Conservation (phyloP, 805 yeast genomes). For the Metschnikowia gelsemii region DNA sequence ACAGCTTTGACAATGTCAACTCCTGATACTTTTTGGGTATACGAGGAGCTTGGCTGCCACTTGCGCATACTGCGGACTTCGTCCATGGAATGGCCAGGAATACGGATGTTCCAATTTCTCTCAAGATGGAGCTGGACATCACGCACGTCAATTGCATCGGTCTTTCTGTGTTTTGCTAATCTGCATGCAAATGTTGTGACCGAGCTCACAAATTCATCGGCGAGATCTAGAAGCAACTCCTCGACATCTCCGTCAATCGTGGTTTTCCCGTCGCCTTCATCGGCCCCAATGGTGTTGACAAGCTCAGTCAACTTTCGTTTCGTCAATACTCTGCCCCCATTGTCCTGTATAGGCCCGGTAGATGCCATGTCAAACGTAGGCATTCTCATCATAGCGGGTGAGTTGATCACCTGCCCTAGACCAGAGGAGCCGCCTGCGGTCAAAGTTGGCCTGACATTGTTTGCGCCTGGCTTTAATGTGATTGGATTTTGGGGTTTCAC, state of each 20-base stretch:
- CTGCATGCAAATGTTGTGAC: slow-evolving; percentile 94
- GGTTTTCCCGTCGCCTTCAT: slow-evolving; percentile 89
- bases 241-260: slow-evolving; percentile 94
- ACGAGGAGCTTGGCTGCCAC: slow-evolving; percentile 62
- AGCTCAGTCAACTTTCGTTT: slow-evolving; percentile 88
- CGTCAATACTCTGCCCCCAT: slow-evolving; percentile 78
- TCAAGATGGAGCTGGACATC: slow-evolving; percentile 92
- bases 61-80: slow-evolving; percentile 78
- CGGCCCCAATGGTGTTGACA: slow-evolving; percentile 76
- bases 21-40: slow-evolving; percentile 68
- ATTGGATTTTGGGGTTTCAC: slow-evolving; percentile 67
- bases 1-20: slow-evolving; percentile 64
- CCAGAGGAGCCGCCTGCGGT: slow-evolving; percentile 80
- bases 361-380: slow-evolving; percentile 73
- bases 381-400: slow-evolving; percentile 71
- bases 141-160: slow-evolving; percentile 79
- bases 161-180: slow-evolving; percentile 89
- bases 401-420: slow-evolving; percentile 60
- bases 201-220: slow-evolving; percentile 90
- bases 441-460: slow-evolving; percentile 65
- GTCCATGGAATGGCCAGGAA: slow-evolving; percentile 92
- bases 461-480: slow-evolving; percentile 53
- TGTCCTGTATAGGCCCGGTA: slow-evolving; percentile 41
- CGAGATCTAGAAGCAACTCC: slow-evolving; percentile 83
- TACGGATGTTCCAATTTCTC: slow-evolving; percentile 89